Base-by-base conservation (phyloP, 1,139 yeast genomes). In the Pichia cactophila region DNA sequence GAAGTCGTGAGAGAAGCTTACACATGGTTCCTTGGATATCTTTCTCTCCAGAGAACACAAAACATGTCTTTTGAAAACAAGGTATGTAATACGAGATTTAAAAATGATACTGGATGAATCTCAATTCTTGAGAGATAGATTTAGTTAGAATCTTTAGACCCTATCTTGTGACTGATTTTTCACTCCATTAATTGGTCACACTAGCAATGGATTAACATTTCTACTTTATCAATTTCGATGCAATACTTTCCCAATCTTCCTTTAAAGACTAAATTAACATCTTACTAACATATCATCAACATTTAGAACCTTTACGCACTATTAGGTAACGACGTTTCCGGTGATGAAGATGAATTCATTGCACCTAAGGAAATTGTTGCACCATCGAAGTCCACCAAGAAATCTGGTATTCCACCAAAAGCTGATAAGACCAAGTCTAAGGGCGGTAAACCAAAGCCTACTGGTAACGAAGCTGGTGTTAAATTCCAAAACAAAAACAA, bases 391-490 rank as follows among this genome's bases (percentile, higher is more conserved):
- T 81, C 95, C 56, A 83, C 95, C 67, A 88, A 86, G 81, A 90
- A 90, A 80, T 69, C 82, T 53, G 97, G 89, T 68, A 82, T 74
- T 58, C 81, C 95, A 56, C 77, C 89, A 56, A 78, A 83, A 59
- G 89, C 90, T 58, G 86, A 83, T 75, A 83, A 85, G 67, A 71
- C 90, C 61, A 83, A 77, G 73, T 90, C 95, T 61, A 84, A 86
- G 72, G 77, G 75, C 67, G 74, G 83, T 66, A 77, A 77, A 69
- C 72, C 81, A 53, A 71, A 83, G 61, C 53, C 52, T 11, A 53
- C 61, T 36, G 96, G 95, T 69, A 90, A 88, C 76, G 96, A 89
- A 67, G 96, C 88, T 64, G 96, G 95, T 57, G 73, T 83, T 70
- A 85, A 78, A 73, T 81, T 75, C 79, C 83, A 80, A 76, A 65